Conservation (phyloP, 2,329 filamentous ascomycete genomes). For the Sporothrix protearum region DNA sequence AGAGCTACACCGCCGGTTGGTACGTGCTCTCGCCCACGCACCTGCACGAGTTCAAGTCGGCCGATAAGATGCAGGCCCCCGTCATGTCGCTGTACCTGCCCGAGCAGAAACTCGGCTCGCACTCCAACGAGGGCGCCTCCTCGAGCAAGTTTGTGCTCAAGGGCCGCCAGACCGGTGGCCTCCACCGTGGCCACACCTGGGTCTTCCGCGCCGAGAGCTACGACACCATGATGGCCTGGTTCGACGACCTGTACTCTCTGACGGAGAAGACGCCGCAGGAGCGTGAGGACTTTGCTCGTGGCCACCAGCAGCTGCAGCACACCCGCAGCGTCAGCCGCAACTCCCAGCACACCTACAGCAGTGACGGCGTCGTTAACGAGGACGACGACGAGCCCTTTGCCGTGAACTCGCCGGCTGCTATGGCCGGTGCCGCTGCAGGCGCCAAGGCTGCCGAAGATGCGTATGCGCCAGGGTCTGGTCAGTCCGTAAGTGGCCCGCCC, state of each 20-base stretch:
- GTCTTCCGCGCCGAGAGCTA: constrained; percentile 69
- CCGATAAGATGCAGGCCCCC: constrained; percentile 83
- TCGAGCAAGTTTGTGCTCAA: constrained; percentile 99
- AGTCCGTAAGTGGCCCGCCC: not conserved
- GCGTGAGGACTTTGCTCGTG: constrained; percentile 77
- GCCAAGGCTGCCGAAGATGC: not conserved
- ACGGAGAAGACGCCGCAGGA: constrained; percentile 88
- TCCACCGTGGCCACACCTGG: constrained; percentile 79
- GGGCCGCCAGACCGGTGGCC: constrained; percentile 84
- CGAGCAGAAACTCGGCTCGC: constrained; percentile 92
- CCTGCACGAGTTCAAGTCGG: constrained; percentile 98
- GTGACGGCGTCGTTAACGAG: constrained; percentile 74
- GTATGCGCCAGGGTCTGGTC: not conserved
- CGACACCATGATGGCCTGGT: constrained; percentile 97
- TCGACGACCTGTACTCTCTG: constrained; percentile 83
- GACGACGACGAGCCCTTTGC: constrained; percentile 64
- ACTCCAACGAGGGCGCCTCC: constrained; percentile 74
- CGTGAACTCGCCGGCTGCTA: constrained; percentile 49
- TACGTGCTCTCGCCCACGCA: constrained; percentile 96
- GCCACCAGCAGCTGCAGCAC: constrained; percentile 43
- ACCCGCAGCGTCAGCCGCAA: constrained; percentile 71
- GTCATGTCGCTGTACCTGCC: constrained; percentile 95
- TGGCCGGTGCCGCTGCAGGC: not conserved
- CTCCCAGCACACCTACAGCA: constrained; percentile 61
- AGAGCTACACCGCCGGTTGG: constrained; percentile 96